phyloP scores from a whole-genome alignment of 345 rosid species.

The Excoecaria cochinchinensis region DNA sequence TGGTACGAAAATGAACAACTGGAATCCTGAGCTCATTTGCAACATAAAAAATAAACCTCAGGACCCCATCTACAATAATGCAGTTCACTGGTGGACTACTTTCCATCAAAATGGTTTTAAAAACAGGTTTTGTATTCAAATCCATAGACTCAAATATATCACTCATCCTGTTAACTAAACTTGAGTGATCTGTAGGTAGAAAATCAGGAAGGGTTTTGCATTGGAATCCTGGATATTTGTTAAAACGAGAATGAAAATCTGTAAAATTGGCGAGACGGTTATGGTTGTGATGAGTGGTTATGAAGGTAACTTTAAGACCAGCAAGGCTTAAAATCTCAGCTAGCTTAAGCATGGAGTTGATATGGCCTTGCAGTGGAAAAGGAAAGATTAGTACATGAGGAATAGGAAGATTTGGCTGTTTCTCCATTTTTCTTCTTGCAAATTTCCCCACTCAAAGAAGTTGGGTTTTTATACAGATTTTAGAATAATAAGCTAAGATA shows the following conservation, averaged over 20 bases:
- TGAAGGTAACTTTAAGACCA: slow-evolving; percentile 58
- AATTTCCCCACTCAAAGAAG: not conserved
- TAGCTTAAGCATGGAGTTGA: slow-evolving; percentile 64
- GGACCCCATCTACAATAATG: slow-evolving; percentile 37
- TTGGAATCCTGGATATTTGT: slow-evolving; percentile 30
- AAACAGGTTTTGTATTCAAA: not conserved
- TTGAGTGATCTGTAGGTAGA: slow-evolving; percentile 32
- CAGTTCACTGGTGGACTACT: slow-evolving; percentile 26
- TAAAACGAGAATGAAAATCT: slow-evolving; percentile 36
- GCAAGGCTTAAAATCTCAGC: slow-evolving; percentile 49
- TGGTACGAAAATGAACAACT: slow-evolving; percentile 27
- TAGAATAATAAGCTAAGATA: no score
- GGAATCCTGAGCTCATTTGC: slow-evolving; percentile 36
- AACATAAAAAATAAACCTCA: slow-evolving; percentile 30
- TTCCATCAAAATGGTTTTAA: slow-evolving; percentile 26
- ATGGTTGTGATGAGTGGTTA: slow-evolving; percentile 41
- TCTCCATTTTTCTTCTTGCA: slow-evolving; percentile 8
- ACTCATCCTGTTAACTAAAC: not conserved
- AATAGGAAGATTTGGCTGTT: not conserved
- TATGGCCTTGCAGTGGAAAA: slow-evolving; percentile 59
- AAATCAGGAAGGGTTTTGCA: slow-evolving; percentile 38
- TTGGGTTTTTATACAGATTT: not conserved
- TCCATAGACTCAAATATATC: slow-evolving; percentile 26
- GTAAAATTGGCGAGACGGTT: slow-evolving; percentile 22
- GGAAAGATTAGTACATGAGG: slow-evolving; percentile 57